Evolutionary conservation across 805 yeast genomes (phyloP).

Genomic region (Starmera quercuum): DNA sequence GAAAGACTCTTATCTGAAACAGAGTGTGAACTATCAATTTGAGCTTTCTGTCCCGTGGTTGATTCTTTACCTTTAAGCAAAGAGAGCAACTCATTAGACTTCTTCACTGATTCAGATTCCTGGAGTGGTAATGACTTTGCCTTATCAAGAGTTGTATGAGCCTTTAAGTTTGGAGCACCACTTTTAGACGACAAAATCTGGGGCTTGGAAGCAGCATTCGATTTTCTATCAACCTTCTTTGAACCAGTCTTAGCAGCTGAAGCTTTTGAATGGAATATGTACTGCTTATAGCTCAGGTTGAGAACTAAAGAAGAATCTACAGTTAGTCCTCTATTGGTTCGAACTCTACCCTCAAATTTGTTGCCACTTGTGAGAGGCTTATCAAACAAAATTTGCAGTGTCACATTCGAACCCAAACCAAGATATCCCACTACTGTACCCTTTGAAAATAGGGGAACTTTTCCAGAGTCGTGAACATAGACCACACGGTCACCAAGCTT

Average conservation of each 20-base stretch:
- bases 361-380: constrained; percentile 76
- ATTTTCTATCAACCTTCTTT: constrained; percentile 24
- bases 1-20: constrained; percentile 15
- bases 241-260: constrained; percentile 28
- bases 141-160: background rate
- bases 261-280: constrained; percentile 67
- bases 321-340: constrained; percentile 74
- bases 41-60: constrained; percentile 7
- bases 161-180: too few species aligned
- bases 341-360: constrained; percentile 68
- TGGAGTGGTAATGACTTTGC: background rate
- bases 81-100: constrained; percentile 35
- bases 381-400: constrained; percentile 80
- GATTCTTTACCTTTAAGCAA: constrained; percentile 31
- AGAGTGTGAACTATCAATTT: background rate
- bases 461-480: constrained; percentile 79
- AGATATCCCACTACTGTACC: constrained; percentile 86
- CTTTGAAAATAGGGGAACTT: constrained; percentile 76
- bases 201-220: constrained; percentile 4
- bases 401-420: constrained; percentile 42
- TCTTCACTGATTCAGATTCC: constrained; percentile 5
- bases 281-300: constrained; percentile 68
- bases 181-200: too few species aligned
- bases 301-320: constrained; percentile 77
- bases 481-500: constrained; percentile 85